Evolutionary conservation across 768 basidiomycete species (phyloP), one percentile per base, ranked within the genome.

Genomic region (Tylopilus rubrobrunneus): DNA sequence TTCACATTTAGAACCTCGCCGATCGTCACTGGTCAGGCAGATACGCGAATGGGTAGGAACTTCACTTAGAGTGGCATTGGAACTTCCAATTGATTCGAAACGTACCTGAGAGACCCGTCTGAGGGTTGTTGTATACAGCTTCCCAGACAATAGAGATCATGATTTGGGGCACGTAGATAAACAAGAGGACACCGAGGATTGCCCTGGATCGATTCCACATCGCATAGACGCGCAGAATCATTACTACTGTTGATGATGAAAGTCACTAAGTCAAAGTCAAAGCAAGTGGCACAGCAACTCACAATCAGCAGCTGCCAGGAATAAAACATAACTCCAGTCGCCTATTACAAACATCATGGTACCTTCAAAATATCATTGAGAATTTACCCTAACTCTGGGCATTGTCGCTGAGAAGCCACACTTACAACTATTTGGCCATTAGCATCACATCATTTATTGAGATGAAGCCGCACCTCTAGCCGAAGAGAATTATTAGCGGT

Each of bases 191-290:
- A 5, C 5, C n/a, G 1, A 51, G 27, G 21, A 51, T 45, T 14
- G 1, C 19, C 1, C 3, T 36, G 25, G n/a, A 51, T 28, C 4
- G 33, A 37, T 45, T 28, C 43, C 42, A 51, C 50, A 51, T 45
- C 12, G 43, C 50, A n/a, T 44, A 51, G 7, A 51, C 43, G 37
- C 50, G 50, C 1, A 51, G n/a, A 37, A 51, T 37, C 50, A 51
- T 51, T 3, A 51, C 17, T 8, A 51, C 50, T 51, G n/a, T 17
- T 25, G 25, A 25, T 5, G 11, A 45, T 23, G 5, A 8, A 45
- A n/a, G 19, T 45, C 25, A 28, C 17, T 7, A 3, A 14, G 8
- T 5, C 36, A 17, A 12, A 14, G n/a, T 7, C 4, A 4, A 39
- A n/a, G 4, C 33, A 34, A 3, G 33, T 11, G 12, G 10, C 11